Percentiles rank a stretch among this genome's conserved stretches.
phyloP scores from a whole-genome alignment of 441 rosid genomes.

The Erodium trifolium region DNA sequence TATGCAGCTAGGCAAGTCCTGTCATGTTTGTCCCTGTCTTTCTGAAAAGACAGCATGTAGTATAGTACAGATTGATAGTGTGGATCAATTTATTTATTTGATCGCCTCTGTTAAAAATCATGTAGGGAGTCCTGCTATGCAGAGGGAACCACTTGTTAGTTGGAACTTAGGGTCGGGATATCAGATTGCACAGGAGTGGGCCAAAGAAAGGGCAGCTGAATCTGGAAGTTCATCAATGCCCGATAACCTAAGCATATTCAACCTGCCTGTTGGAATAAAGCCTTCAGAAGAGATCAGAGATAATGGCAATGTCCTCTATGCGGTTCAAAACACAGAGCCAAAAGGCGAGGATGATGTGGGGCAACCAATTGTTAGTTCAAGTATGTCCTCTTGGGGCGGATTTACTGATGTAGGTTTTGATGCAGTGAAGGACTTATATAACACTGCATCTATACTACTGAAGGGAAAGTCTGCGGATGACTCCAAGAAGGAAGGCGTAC shows the following conservation, averaged over 20 bases:
- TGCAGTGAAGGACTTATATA: constrained; percentile 43
- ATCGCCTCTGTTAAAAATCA: constrained; percentile 15
- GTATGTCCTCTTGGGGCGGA: constrained; percentile 34
- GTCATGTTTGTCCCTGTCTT: neutral
- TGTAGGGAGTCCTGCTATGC: constrained; percentile 52
- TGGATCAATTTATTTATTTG: constrained; percentile 12
- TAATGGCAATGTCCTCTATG: constrained; percentile 20
- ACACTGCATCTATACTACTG: constrained; percentile 43
- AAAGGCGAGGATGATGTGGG: constrained; percentile 35
- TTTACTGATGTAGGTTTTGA: constrained; percentile 39
- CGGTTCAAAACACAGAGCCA: constrained; percentile 24
- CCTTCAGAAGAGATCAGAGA: constrained; percentile 41
- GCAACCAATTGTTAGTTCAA: constrained; percentile 29
- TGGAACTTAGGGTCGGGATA: constrained; percentile 67
- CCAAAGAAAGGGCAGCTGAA: constrained; percentile 49
- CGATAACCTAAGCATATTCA: constrained; percentile 50
- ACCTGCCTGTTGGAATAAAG: constrained; percentile 84
- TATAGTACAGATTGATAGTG: constrained; percentile 14
- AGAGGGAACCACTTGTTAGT: constrained; percentile 51
- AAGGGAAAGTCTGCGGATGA: constrained; percentile 49
- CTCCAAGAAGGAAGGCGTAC: constrained; percentile 61
- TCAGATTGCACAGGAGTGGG: constrained; percentile 62
- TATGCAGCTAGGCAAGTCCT: constrained; percentile 15
- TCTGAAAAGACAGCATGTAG: constrained; percentile 10
- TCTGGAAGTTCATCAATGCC: constrained; percentile 43